Evolutionary conservation across 2,329 filamentous ascomycete genomes (phyloP).

Genomic region (Lithohypha guttulata): DNA sequence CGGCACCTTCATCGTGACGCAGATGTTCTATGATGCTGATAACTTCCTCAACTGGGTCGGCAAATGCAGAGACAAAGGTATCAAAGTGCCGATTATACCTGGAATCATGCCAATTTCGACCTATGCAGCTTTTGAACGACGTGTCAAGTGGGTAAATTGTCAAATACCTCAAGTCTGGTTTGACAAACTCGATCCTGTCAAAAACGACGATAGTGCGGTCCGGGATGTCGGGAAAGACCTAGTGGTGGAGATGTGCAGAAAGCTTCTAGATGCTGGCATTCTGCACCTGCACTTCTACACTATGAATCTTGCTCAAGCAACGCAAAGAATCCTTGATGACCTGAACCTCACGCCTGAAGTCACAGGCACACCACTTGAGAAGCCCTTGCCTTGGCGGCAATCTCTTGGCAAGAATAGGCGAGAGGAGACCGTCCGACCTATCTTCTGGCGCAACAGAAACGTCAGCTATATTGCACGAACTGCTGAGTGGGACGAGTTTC

Average conservation of each 20-base stretch:
- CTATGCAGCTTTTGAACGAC: constrained; percentile 80
- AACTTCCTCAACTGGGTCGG: constrained; percentile 86
- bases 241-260: constrained; percentile 80
- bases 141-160: constrained; percentile 85
- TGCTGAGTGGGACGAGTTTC: constrained; percentile 98
- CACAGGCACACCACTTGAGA: constrained; percentile 62
- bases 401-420: constrained; percentile 80
- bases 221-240: constrained; percentile 79
- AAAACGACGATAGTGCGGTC: constrained; percentile 91
- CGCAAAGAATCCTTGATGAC: constrained; percentile 86
- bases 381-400: constrained; percentile 90
- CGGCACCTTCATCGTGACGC: constrained; percentile 86
- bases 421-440: constrained; percentile 90
- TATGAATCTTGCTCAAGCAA: constrained; percentile 95
- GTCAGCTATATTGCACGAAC: constrained; percentile 92
- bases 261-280: constrained; percentile 71
- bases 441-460: constrained; percentile 97
- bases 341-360: constrained; percentile 68
- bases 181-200: constrained; percentile 74
- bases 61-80: constrained; percentile 74
- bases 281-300: constrained; percentile 95
- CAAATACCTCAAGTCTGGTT: constrained; percentile 73
- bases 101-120: constrained; percentile 94
- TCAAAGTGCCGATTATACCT: constrained; percentile 70
- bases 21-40: constrained; percentile 99